phyloP scores from a whole-genome alignment of 2,329 filamentous ascomycete genomes.

The Endothia cerciana region DNA sequence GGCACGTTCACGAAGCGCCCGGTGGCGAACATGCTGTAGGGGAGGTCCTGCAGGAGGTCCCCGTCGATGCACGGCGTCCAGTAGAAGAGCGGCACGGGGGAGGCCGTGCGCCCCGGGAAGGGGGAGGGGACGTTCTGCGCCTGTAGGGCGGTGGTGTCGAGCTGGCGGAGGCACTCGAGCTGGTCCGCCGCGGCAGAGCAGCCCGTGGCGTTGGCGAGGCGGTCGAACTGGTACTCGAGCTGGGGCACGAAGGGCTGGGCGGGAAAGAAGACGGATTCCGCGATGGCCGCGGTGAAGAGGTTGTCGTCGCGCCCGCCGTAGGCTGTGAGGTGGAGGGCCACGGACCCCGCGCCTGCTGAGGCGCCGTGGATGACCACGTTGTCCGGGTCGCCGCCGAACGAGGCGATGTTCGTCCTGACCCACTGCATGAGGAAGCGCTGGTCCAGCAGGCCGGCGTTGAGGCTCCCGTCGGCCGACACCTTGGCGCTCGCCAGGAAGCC shows the following conservation, averaged over 20 bases:
- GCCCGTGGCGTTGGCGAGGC: constrained; percentile 40
- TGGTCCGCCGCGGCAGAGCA: constrained; percentile 41
- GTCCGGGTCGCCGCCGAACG: constrained; percentile 62
- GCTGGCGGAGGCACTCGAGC: constrained; percentile 48
- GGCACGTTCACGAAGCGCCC: constrained; percentile 60
- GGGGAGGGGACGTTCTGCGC: constrained; percentile 44
- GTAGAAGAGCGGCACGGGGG: constrained; percentile 48
- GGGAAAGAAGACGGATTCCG: constrained; percentile 55
- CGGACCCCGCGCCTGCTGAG: constrained; percentile 64
- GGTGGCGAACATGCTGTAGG: constrained; percentile 45
- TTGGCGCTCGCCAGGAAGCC: constrained; percentile 65
- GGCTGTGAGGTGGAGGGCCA: constrained; percentile 55
- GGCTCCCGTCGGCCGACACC: constrained; percentile 56
- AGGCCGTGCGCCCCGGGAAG: constrained; percentile 43
- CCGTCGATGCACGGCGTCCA: constrained; percentile 57
- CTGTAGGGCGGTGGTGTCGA: constrained; percentile 43
- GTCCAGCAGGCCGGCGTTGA: constrained; percentile 68
- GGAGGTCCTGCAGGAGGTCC: constrained; percentile 47
- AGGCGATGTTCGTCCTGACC: constrained; percentile 61
- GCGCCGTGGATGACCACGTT: constrained; percentile 64
- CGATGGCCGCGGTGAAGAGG: constrained; percentile 51
- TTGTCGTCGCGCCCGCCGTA: constrained; percentile 49
- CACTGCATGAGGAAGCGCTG: constrained; percentile 64
- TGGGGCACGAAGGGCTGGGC: constrained; percentile 49
- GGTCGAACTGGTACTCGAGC: constrained; percentile 53